Evolutionary conservation across 2,329 filamentous ascomycete genomes (phyloP), one percentile per base, ranked within the genome.

Genomic region (Thermomyces lanuginosus): DNA sequence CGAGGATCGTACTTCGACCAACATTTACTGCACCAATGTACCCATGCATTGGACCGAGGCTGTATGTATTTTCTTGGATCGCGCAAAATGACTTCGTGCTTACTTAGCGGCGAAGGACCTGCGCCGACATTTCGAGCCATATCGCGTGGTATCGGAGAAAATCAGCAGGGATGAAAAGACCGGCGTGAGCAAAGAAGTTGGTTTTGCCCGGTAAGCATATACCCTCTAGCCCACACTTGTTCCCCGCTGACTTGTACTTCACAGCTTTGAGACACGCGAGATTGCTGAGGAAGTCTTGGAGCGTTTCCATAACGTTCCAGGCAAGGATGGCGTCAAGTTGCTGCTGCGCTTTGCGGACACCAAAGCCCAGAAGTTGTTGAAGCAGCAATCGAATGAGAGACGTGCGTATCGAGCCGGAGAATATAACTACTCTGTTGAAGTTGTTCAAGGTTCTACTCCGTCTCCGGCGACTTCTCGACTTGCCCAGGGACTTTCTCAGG

Each of bases 301-400:
- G 42, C 73, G 77, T 37, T 98, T 79, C 57, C 84, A 92, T 55
- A 86, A 89, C 37, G 60, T 69, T 16, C 67, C 80, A 38, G 79
- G 79, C 21, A 72, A 78, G 17, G 81, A 92, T 44, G 72, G 76
- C 15, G 70, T 89, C 38, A 74, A 84, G 36, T 71, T 89, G 56
- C 84, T 93, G 56, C 83, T 98, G 41, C 84, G 89, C 38, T 98
- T 92, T 51, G 86, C 91, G 36, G 89, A 98, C 48, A 98, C 89
- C 19, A 81, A 89, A 29, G 79, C 86, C 36, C 89, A 98, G 56
- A 98, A 98, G 63, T 73, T 89, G 48, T 66, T 98, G 41, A 98
- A 98, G 66, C 78, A 89, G 37, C 78, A 93, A 49, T 95, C 86
- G 21, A 83, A 89, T 16, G 83, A 92, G 50, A 81, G 84, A 31